phyloP scores from a whole-genome alignment of 331 rosid genomes.

The Acacia concinna region DNA sequence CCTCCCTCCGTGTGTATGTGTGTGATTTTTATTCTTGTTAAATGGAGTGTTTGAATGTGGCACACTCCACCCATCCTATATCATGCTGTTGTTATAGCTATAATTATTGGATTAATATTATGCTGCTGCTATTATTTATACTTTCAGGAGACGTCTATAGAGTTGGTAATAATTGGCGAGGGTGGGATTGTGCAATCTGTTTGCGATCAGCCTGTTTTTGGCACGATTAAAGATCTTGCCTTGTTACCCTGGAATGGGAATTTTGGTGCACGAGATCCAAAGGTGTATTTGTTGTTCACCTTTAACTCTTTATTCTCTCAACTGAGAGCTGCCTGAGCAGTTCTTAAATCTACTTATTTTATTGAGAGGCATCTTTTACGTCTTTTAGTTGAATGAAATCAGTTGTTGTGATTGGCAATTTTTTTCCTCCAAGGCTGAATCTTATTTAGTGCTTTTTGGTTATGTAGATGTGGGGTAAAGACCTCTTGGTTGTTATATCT shows the following conservation, averaged over 20 bases:
- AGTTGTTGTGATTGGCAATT: constrained; percentile 2
- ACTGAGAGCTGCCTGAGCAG: background rate
- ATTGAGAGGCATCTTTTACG: background rate
- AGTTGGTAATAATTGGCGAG: constrained; percentile 73
- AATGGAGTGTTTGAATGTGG: background rate
- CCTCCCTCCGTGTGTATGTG: background rate
- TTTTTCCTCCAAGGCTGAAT: constrained; percentile 11
- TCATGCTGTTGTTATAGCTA: constrained; percentile 1
- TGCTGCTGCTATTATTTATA: constrained; percentile 19
- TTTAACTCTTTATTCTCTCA: background rate
- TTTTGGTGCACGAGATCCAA: constrained; percentile 48
- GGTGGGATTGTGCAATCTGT: constrained; percentile 79
- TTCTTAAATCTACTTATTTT: background rate
- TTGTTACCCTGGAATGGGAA: constrained; percentile 80
- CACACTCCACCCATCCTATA: background rate
- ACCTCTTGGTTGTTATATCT: constrained; percentile 77
- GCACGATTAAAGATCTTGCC: constrained; percentile 82
- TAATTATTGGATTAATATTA: background rate
- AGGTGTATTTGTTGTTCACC: constrained; percentile 50
- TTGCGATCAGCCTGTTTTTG: constrained; percentile 91
- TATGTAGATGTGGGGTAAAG: constrained; percentile 77
- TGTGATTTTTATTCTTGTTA: background rate
- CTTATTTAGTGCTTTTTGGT: constrained; percentile 22
- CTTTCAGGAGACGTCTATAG: constrained; percentile 88
- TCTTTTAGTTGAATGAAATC: constrained; percentile 18